A percentile compares a stretch with the other conserved stretches of the same genome.
Conservation (phyloP, 495 filamentous ascomycete species). For the Cercophora newfieldiana region DNA sequence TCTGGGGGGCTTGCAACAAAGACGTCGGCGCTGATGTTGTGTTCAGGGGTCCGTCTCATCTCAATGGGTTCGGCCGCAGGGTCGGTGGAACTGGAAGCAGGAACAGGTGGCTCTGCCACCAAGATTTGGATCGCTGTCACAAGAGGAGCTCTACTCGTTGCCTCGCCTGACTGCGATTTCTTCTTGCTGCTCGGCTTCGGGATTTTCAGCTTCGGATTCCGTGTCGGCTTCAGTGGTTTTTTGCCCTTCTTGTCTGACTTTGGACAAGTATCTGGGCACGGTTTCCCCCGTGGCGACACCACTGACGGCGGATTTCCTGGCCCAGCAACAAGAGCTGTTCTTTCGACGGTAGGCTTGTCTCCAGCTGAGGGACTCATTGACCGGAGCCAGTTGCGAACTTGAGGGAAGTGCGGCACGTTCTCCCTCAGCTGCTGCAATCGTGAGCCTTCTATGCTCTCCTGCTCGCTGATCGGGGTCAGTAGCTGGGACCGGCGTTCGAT, state of each 20-base stretch:
- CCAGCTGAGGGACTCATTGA: conserved; percentile 10
- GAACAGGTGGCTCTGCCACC: not conserved
- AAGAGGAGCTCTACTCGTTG: not conserved
- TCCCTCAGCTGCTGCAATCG: conserved; percentile 15
- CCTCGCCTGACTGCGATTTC: not conserved
- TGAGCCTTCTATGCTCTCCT: conserved; percentile 22
- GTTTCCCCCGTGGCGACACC: not conserved
- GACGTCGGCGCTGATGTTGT: conserved; percentile 16
- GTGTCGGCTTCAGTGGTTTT: not conserved
- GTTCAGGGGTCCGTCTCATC: not conserved
- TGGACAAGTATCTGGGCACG: not conserved
- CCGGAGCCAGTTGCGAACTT: conserved; percentile 23
- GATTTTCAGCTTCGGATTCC: not conserved
- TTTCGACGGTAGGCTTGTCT: conserved; percentile 4
- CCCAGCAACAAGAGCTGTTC: conserved; percentile 9
- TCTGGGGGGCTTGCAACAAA: conserved; percentile 4
- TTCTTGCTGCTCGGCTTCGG: not conserved
- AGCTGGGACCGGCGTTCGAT: conserved; percentile 19
- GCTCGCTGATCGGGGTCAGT: conserved; percentile 29
- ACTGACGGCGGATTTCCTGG: conserved; percentile 11
- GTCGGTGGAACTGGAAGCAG: no score
- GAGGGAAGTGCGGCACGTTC: conserved; percentile 19
- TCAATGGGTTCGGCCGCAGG: not conserved
- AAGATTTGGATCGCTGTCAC: not conserved
- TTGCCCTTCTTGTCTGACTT: not conserved